Evolutionary conservation across 2,329 filamentous ascomycete species (phyloP).

Genomic region (Sarocladium brachiariae): DNA sequence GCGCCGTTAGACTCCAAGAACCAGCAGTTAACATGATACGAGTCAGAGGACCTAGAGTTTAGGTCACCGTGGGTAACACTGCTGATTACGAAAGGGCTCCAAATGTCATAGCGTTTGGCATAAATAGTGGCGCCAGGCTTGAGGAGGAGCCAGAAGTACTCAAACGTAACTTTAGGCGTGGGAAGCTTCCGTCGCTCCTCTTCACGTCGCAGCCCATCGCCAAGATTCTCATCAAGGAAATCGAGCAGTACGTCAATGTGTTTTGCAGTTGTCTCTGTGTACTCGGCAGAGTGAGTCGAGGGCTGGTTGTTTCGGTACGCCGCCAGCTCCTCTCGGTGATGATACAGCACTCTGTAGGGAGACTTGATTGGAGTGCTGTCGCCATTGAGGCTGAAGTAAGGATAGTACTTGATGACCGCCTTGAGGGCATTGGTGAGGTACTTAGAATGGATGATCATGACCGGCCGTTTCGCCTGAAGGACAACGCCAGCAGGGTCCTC

Average conservation of each 20-base stretch:
- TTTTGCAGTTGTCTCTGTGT: slow-evolving; percentile 30
- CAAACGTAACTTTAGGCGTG: slow-evolving; percentile 35
- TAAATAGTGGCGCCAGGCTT: slow-evolving; percentile 40
- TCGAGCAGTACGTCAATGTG: slow-evolving; percentile 39
- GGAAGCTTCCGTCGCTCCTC: slow-evolving; percentile 29
- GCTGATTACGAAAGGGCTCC: slow-evolving; percentile 36
- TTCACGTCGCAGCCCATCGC: slow-evolving; percentile 32
- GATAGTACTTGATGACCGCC: slow-evolving; percentile 43
- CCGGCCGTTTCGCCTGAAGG: slow-evolving; percentile 19
- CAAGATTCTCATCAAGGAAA: slow-evolving; percentile 34
- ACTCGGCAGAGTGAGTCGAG: slow-evolving; percentile 31
- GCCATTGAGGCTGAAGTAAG: slow-evolving; percentile 29
- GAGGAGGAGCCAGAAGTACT: slow-evolving; percentile 39
- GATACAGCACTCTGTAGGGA: slow-evolving; percentile 42
- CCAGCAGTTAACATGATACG: slow-evolving; percentile 33
- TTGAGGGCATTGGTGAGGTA: slow-evolving; percentile 40
- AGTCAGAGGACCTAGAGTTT: slow-evolving; percentile 11
- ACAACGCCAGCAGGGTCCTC: slow-evolving; percentile 15
- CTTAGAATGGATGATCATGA: slow-evolving; percentile 37
- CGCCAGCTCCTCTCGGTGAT: slow-evolving; percentile 36
- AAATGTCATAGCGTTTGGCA: slow-evolving; percentile 29
- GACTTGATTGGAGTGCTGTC: slow-evolving; percentile 32
- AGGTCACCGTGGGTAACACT: slow-evolving; percentile 18
- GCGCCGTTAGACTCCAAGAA: slow-evolving; percentile 29
- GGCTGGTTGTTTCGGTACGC: slow-evolving; percentile 36